Conservation (phyloP, 192 early-diverging fungal species). For the Coemansia sp. region DNA sequence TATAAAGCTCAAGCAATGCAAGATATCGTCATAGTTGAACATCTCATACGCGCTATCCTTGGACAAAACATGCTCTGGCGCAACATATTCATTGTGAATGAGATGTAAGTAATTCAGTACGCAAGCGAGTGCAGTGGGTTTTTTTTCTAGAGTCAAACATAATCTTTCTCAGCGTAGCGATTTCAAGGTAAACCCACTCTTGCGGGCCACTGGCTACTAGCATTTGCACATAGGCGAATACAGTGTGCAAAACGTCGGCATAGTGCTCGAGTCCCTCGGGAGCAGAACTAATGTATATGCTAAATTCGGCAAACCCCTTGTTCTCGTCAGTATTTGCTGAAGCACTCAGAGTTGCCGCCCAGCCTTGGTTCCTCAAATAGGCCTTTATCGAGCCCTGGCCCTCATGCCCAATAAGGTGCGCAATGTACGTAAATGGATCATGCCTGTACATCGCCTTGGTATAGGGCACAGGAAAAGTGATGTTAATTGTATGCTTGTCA, state of each 20-base stretch:
- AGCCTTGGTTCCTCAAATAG: slow-evolving; percentile 79
- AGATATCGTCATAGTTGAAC: slow-evolving; percentile 63
- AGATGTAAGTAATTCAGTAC: slow-evolving; percentile 60
- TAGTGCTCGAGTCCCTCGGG: slow-evolving; percentile 22
- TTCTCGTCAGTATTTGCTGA: neutral
- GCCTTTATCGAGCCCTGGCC: slow-evolving; percentile 81
- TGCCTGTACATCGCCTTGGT: slow-evolving; percentile 54
- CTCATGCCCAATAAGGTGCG: slow-evolving; percentile 80
- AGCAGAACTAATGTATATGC: slow-evolving; percentile 13
- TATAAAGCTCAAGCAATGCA: slow-evolving; percentile 62
- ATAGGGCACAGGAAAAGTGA: slow-evolving; percentile 85
- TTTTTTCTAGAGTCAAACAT: slow-evolving; percentile 66
- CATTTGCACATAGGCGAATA: slow-evolving; percentile 41
- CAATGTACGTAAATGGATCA: slow-evolving; percentile 70
- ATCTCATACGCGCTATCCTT: slow-evolving; percentile 64
- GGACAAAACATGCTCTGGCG: slow-evolving; percentile 66
- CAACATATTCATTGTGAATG: slow-evolving; percentile 70
- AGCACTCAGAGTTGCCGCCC: slow-evolving; percentile 61
- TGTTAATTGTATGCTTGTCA: slow-evolving; percentile 64
- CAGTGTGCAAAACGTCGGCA: slow-evolving; percentile 22
- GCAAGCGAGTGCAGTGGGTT: slow-evolving; percentile 47
- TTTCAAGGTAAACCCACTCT: slow-evolving; percentile 27
- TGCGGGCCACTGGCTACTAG: slow-evolving; percentile 23
- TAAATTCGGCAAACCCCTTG: slow-evolving; percentile 16
- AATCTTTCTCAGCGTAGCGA: slow-evolving; percentile 35